Evolutionary conservation across 495 filamentous ascomycete genomes (phyloP).

Genomic region (Aspergillus cristatus): DNA sequence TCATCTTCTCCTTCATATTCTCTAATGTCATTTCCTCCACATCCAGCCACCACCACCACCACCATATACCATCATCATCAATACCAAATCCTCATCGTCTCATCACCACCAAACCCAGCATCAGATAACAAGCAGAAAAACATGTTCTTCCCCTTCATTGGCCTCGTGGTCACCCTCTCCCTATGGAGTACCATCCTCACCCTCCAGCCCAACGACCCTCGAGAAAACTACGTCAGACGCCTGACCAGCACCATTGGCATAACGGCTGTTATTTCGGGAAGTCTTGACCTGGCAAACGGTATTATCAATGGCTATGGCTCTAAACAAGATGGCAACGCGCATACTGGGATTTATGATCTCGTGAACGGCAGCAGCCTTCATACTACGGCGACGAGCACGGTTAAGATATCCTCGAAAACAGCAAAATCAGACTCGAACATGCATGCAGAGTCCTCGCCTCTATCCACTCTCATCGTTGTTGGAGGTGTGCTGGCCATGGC

Average conservation of each 20-base stretch:
- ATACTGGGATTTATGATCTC: not conserved
- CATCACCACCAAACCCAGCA: too few species aligned
- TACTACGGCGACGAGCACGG: not conserved
- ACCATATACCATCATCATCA: not conserved
- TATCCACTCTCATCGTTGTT: constrained; percentile 1
- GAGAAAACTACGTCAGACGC: constrained; percentile 1
- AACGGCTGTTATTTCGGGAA: not conserved
- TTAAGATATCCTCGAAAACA: not conserved
- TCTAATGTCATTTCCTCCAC: constrained; percentile 4
- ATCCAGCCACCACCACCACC: not conserved
- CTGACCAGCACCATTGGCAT: constrained; percentile 1
- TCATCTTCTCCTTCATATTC: too few species aligned
- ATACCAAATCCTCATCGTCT: too few species aligned
- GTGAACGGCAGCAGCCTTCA: not conserved
- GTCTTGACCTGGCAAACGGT: not conserved
- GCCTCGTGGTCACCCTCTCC: constrained; percentile 4
- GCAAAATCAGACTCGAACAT: not conserved
- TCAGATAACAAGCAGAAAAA: constrained; percentile 1
- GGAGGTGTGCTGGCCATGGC: too few species aligned
- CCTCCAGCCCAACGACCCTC: constrained; percentile 5
- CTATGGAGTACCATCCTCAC: constrained; percentile 6
- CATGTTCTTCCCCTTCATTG: constrained; percentile 7
- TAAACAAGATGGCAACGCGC: too few species aligned
- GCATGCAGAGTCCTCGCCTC: not conserved
- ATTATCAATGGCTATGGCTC: constrained; percentile 1